phyloP scores from a whole-genome alignment of 441 rosid genomes.

The Eugenia klotzschiana region DNA sequence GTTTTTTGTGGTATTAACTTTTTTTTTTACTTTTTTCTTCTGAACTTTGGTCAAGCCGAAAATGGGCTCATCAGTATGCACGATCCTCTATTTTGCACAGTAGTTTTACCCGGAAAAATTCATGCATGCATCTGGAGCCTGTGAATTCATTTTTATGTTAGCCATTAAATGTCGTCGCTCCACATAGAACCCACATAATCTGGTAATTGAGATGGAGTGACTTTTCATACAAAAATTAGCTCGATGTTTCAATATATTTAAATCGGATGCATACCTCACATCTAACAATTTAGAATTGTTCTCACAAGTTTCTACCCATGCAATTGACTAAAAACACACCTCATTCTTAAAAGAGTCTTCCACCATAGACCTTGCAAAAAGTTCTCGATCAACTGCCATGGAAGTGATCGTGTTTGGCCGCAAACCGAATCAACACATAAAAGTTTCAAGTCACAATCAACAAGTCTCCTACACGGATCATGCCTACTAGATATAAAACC shows the following conservation, averaged over 20 bases:
- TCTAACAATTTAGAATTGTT: neutral
- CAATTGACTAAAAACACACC: neutral
- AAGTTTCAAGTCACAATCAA: neutral
- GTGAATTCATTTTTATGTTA: neutral
- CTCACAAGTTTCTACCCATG: neutral
- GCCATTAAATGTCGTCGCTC: neutral
- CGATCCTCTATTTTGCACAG: neutral
- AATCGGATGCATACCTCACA: neutral
- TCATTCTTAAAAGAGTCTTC: too few relatives aligned
- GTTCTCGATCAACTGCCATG: neutral
- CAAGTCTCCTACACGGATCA: neutral
- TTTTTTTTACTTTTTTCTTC: neutral
- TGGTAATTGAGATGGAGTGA: neutral
- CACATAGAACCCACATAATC: neutral
- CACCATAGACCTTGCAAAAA: neutral
- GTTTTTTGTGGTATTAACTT: too few relatives aligned
- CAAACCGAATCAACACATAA: neutral
- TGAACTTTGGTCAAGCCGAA: neutral
- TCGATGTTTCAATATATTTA: neutral
- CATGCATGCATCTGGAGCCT: neutral
- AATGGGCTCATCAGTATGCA: neutral
- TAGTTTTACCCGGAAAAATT: too few relatives aligned
- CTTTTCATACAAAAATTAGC: neutral
- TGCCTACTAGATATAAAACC: neutral
- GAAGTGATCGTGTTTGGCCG: neutral